Percentiles rank a stretch among this genome's conserved stretches.
phyloP scores from a whole-genome alignment of 2,329 filamentous ascomycete species.

The Coniochaeta pulveracea region DNA sequence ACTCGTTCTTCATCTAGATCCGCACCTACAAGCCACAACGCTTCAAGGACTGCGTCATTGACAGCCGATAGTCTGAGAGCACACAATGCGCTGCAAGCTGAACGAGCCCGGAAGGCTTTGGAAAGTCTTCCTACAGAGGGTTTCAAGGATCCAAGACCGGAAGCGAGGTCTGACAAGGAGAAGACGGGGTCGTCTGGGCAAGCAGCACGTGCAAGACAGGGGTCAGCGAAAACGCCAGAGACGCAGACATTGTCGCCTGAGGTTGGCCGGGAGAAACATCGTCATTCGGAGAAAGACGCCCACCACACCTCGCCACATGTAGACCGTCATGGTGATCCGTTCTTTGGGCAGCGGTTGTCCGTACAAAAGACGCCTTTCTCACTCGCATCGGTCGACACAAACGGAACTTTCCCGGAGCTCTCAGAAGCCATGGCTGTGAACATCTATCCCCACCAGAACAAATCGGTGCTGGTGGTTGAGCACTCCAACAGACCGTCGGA shows the following conservation, averaged over 20 bases:
- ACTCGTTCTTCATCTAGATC: conserved; percentile 49
- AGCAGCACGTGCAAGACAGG: conserved; percentile 5
- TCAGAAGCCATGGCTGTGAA: conserved; percentile 51
- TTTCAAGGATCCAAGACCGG: conserved; percentile 2
- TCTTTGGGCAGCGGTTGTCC: conserved; percentile 40
- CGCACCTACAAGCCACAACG: conserved; percentile 48
- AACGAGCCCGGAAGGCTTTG: conserved; percentile 15
- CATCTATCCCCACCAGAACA: conserved; percentile 54
- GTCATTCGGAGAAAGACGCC: too few relatives aligned
- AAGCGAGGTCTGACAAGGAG: conserved; percentile 4
- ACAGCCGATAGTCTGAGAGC: conserved; percentile 47
- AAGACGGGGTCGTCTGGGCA: conserved; percentile 3
- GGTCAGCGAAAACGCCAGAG: too few relatives aligned
- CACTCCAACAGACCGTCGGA: conserved; percentile 40
- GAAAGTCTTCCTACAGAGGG: conserved; percentile 7
- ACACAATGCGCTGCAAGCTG: conserved; percentile 31
- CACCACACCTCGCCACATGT: conserved; percentile 18
- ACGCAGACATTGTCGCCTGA: too few relatives aligned
- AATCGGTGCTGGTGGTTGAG: conserved; percentile 49
- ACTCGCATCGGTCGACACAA: conserved; percentile 48
- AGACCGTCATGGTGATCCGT: conserved; percentile 41
- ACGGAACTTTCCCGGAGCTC: conserved; percentile 48
- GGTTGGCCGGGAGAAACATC: too few relatives aligned
- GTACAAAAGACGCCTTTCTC: conserved; percentile 53
- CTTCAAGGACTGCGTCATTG: conserved; percentile 40